Evolutionary conservation across 129 eudicot genomes (phyloP).

Genomic region (Helichrysum umbraculigerum): DNA sequence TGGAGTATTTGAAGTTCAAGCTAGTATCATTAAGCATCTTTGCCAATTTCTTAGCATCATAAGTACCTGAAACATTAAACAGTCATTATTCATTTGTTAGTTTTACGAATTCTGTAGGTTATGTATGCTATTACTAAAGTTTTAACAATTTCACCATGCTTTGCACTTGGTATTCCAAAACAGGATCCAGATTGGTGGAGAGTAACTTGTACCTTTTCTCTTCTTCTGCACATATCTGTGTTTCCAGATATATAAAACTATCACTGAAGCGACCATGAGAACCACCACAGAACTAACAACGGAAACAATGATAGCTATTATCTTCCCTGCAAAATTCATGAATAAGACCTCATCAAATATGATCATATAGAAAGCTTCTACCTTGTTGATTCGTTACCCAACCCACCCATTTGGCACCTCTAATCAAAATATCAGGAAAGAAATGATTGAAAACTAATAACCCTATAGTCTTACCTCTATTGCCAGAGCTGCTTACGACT

Average conservation of each 20-base stretch:
- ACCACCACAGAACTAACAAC: slow-evolving; percentile 54
- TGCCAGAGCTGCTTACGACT: slow-evolving; percentile 39
- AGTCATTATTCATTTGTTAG: not conserved
- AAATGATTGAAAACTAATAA: not conserved
- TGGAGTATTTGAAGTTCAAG: slow-evolving; percentile 68
- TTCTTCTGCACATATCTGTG: slow-evolving; percentile 45
- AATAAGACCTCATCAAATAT: not conserved
- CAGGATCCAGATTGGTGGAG: not conserved
- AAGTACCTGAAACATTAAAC: slow-evolving; percentile 31
- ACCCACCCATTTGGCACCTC: not conserved
- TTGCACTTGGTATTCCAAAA: not conserved
- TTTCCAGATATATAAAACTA: slow-evolving; percentile 51
- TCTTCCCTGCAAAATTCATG: slow-evolving; percentile 45
- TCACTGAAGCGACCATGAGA: slow-evolving; percentile 42
- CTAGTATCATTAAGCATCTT: slow-evolving; percentile 59
- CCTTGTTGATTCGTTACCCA: not conserved
- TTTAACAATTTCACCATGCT: not conserved
- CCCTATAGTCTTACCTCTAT: slow-evolving; percentile 19
- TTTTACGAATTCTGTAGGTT: not conserved
- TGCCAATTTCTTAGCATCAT: slow-evolving; percentile 45
- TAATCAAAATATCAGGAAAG: not conserved
- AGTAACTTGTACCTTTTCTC: slow-evolving; percentile 6
- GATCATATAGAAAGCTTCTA: not conserved
- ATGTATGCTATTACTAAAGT: slow-evolving; percentile 1
- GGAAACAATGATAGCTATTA: slow-evolving; percentile 42